A percentile compares a stretch with the other conserved stretches of the same genome.
Evolutionary conservation across 768 basidiomycete species (phyloP).

Genomic region (Phylloporus scabripes): DNA sequence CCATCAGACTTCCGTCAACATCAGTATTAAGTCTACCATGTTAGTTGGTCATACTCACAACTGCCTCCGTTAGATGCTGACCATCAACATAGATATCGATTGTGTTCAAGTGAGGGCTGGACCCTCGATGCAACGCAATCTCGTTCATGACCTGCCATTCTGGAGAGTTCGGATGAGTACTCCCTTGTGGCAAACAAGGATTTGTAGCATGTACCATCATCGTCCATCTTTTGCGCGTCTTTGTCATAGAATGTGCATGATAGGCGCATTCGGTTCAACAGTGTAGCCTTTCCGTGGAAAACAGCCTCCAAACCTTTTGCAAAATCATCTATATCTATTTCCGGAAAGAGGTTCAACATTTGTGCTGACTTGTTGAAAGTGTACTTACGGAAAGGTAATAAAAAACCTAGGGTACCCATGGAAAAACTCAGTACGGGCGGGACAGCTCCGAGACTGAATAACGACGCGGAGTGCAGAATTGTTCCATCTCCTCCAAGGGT

Average conservation of each 20-base stretch:
- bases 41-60: slow-evolving; percentile 49
- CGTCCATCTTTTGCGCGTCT: slow-evolving; percentile 52
- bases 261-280: slow-evolving; percentile 86
- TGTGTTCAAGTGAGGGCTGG: slow-evolving; percentile 86
- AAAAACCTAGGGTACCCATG: slow-evolving; percentile 85
- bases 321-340: slow-evolving; percentile 82
- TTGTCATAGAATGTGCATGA: slow-evolving; percentile 72
- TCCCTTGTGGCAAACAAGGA: background rate
- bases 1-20: slow-evolving; percentile 69
- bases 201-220: slow-evolving; percentile 45
- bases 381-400: slow-evolving; percentile 85
- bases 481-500: slow-evolving; percentile 95
- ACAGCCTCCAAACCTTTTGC: slow-evolving; percentile 75
- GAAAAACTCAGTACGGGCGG: slow-evolving; percentile 72
- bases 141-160: slow-evolving; percentile 99
- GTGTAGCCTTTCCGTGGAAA: slow-evolving; percentile 70
- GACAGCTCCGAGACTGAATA: slow-evolving; percentile 87
- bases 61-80: slow-evolving; percentile 92
- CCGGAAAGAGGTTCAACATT: slow-evolving; percentile 1
- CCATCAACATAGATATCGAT: slow-evolving; percentile 93
- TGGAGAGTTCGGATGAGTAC: slow-evolving; percentile 21
- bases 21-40: slow-evolving; percentile 12
- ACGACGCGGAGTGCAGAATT: slow-evolving; percentile 85
- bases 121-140: slow-evolving; percentile 86
- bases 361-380: background rate